Percentiles rank a stretch among this genome's conserved stretches.
Conservation (phyloP, 2,329 filamentous ascomycete species). For the Neofusicoccum cordaticola region DNA sequence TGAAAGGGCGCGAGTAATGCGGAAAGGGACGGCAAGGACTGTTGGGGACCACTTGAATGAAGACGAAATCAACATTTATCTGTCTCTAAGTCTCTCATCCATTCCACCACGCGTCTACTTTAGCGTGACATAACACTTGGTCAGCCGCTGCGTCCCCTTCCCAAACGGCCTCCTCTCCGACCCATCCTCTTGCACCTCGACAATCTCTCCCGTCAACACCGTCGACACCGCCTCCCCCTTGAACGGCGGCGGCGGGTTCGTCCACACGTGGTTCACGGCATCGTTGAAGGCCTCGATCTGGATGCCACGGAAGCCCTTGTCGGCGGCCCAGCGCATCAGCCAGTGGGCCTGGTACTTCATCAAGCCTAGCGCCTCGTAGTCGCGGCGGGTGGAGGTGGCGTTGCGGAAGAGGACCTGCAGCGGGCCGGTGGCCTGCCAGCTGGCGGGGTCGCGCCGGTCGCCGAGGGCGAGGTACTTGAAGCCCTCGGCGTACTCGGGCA, state of each 20-base stretch:
- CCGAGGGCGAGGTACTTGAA: slow-evolving; percentile 24
- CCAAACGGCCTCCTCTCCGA: slow-evolving; percentile 22
- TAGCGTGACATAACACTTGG: slow-evolving; percentile 30
- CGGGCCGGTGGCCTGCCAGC: slow-evolving; percentile 28
- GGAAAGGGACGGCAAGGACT: no score
- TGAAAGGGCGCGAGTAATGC: no score
- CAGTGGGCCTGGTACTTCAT: slow-evolving; percentile 36
- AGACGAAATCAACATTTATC: not conserved
- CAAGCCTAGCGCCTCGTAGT: slow-evolving; percentile 33
- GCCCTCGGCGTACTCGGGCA: slow-evolving; percentile 27
- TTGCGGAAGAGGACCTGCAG: slow-evolving; percentile 36
- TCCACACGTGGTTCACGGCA: slow-evolving; percentile 32
- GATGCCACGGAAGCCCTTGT: slow-evolving; percentile 32
- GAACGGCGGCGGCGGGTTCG: slow-evolving; percentile 26
- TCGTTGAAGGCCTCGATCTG: slow-evolving; percentile 36
- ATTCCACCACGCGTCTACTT: slow-evolving; percentile 15
- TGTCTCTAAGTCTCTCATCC: not conserved
- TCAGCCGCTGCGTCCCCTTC: slow-evolving; percentile 24
- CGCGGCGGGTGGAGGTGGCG: slow-evolving; percentile 35
- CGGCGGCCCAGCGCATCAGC: slow-evolving; percentile 36
- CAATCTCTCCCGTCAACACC: slow-evolving; percentile 25
- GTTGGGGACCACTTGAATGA: no score
- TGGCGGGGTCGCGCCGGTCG: slow-evolving; percentile 26
- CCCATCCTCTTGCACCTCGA: slow-evolving; percentile 25
- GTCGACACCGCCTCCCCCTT: slow-evolving; percentile 24